Conservation (phyloP, 2,329 filamentous ascomycete species). For the Colletotrichum sidae region DNA sequence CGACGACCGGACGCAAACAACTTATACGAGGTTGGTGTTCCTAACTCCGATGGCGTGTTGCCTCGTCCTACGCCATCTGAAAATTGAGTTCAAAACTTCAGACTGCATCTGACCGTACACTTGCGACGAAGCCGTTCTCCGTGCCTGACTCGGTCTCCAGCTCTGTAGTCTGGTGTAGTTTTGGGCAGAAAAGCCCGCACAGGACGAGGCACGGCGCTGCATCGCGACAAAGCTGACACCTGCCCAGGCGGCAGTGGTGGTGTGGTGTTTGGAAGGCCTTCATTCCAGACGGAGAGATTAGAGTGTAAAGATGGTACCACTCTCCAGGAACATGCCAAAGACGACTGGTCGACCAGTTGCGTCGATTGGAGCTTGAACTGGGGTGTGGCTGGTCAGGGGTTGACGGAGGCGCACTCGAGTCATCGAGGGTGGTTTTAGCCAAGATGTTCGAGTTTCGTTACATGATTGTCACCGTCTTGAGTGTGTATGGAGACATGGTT, state of each 20-base stretch:
- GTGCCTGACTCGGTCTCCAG: constrained; percentile 9
- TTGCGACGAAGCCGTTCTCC: constrained; percentile 22
- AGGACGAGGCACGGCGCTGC: background rate
- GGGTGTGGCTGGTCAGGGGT: constrained; percentile 19
- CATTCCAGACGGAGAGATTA: constrained; percentile 8
- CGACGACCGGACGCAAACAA: background rate
- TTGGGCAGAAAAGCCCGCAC: constrained; percentile 9
- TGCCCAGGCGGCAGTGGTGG: background rate
- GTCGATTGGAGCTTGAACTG: constrained; percentile 2
- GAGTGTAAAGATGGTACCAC: constrained; percentile 1
- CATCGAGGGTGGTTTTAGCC: constrained; percentile 21
- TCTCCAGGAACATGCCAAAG: background rate
- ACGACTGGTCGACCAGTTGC: constrained; percentile 1
- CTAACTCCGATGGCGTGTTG: background rate
- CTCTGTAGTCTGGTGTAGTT: constrained; percentile 8
- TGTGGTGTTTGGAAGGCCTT: constrained; percentile 17
- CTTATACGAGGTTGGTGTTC: too few species aligned
- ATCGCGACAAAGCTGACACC: constrained; percentile 22
- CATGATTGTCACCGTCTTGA: constrained; percentile 17
- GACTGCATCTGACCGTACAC: constrained; percentile 19
- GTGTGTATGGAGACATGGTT: constrained; percentile 21
- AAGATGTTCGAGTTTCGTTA: constrained; percentile 32
- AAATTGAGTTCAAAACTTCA: constrained; percentile 30
- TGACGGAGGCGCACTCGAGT: constrained; percentile 9
- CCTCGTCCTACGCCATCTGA: constrained; percentile 19